Base-by-base conservation (phyloP, 2,329 filamentous ascomycete species). In the Trichoderma hamatum region DNA sequence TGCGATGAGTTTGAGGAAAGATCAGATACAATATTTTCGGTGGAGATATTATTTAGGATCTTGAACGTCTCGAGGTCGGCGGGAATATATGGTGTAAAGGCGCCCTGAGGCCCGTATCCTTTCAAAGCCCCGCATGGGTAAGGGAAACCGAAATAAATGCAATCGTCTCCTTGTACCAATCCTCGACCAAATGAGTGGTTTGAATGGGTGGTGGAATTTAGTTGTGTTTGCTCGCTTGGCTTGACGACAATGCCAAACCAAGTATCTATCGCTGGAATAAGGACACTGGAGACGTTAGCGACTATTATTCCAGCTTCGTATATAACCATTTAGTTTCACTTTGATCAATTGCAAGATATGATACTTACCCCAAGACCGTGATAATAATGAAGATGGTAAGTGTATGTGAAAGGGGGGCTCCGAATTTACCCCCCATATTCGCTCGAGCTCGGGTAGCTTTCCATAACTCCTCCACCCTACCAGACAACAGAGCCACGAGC, bases 231-330 rank as follows among this genome's bases (percentile, higher is more conserved):
- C 4, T 61, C 59, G 5, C 3, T 16, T 3, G 39, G 59, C 21
- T 30, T 61, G 13, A 61, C 59, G 5, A 61, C 59, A 10, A 61
- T 14, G 16, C 59, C 59, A 24, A 61, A 61, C 59, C 59, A 61
- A 19, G 59, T 61, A 28, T 61, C 59, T 14, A 61, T n/a, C n/a
- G 28, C 5, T 30, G 59, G 59, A 32, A 49, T 61, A 13, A 61
- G 5, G 11, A 61, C 16, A 16, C 59, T 61, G 30, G 19, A 11
- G 21, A 21, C 21, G 19, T 61, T 19, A 61, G 59, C 19, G 3
- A 5, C 19, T 16, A 5, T 6, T 6, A 7, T 2, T 14, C 1
- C 2, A 9, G 9, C 0, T 14, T n/a, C 10, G 19, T 0, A n/a
- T 13, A 3, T n/a, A 1, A 11, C 10, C 5, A 3, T n/a, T 19